phyloP scores from a whole-genome alignment of 2,329 filamentous ascomycete genomes.

The Cytospora paraplurivora region DNA sequence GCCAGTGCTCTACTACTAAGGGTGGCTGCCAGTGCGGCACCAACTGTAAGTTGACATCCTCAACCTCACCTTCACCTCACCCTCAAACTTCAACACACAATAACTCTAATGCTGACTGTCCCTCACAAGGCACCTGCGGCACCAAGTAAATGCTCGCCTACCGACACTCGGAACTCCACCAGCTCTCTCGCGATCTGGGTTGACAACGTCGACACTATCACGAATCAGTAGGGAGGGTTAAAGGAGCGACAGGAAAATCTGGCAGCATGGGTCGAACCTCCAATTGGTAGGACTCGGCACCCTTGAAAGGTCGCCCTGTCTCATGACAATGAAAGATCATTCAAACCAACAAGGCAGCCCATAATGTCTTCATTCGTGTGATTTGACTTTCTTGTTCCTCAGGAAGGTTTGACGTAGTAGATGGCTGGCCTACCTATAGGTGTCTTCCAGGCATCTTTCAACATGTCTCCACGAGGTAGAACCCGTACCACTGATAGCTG shows the following conservation, averaged over 20 bases:
- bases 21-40: conserved; percentile 16
- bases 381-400: background rate
- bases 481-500: background rate
- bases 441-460: background rate
- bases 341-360: background rate
- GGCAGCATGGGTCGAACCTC: background rate
- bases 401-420: background rate
- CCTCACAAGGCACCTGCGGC: conserved; percentile 2
- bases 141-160: conserved; percentile 11
- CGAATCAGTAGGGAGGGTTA: conserved; percentile 8
- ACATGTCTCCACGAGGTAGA: background rate
- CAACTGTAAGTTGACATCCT: background rate
- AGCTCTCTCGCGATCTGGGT: background rate
- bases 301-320: background rate
- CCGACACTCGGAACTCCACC: background rate
- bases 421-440: background rate
- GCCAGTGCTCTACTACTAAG: conserved; percentile 22
- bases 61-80: background rate
- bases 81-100: conserved; percentile 3
- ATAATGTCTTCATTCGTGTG: background rate
- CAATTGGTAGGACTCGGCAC: background rate
- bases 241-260: background rate
- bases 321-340: background rate
- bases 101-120: background rate
- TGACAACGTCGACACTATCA: background rate